Conservation (phyloP, 495 filamentous ascomycete species). For the Aspergillus campestris region DNA sequence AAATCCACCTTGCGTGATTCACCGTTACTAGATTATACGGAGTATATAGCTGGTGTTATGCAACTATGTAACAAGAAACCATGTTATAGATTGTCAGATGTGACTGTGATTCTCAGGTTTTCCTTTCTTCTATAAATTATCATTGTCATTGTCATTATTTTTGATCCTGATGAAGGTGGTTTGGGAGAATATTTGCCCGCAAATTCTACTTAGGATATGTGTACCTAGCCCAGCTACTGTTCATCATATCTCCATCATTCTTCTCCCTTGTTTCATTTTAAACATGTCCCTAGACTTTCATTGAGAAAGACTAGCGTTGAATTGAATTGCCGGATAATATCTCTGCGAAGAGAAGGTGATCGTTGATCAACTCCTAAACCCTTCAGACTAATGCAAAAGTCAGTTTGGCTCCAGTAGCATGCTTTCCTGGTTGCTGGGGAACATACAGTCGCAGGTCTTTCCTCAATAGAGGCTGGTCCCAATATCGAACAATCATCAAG, state of each 20-base stretch:
- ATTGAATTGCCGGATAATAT: conserved; percentile 50
- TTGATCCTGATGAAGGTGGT: not conserved
- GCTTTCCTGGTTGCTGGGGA: not conserved
- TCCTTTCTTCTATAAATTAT: too few species aligned
- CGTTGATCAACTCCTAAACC: conserved; percentile 18
- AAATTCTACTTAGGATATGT: too few species aligned
- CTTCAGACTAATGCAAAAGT: conserved; percentile 24
- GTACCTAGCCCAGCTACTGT: too few species aligned
- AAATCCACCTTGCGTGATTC: too few species aligned
- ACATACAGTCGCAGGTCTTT: conserved; percentile 32
- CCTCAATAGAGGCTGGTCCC: conserved; percentile 37
- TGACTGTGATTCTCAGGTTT: not conserved
- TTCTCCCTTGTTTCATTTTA: conserved; percentile 38
- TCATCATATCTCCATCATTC: too few species aligned
- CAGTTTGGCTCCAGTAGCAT: too few species aligned
- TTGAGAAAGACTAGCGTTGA: conserved; percentile 65
- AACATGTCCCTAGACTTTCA: conserved; percentile 58
- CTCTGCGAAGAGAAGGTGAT: conserved; percentile 23
- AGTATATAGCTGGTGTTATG: too few species aligned
- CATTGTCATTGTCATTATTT: too few species aligned
- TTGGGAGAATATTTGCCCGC: not conserved
- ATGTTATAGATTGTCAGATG: not conserved
- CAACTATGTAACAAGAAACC: too few species aligned
- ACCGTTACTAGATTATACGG: too few species aligned
- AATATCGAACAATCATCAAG: conserved; percentile 53